These are phyloP conservation scores for Meira miltonrushii DNA, from an alignment of 1,284 basidiomycete species.

Conservation along the genomic window DNA sequence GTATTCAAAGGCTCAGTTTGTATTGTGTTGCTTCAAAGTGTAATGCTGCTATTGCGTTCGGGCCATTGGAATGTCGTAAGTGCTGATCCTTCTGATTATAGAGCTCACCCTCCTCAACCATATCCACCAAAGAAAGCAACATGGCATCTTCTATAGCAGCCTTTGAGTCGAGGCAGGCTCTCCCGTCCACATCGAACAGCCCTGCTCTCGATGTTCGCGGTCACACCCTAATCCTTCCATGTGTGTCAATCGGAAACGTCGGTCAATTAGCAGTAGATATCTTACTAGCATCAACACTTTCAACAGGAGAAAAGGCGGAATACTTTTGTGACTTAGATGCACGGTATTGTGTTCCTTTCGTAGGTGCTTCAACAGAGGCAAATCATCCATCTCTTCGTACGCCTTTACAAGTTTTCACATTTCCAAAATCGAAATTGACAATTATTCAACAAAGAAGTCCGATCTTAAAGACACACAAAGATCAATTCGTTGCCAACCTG, in stretches of 20 bases:
- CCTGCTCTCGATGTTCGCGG: background rate
- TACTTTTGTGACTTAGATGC: background rate
- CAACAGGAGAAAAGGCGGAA: conserved; percentile 1
- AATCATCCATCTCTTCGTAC: background rate
- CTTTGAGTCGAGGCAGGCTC: too few relatives aligned
- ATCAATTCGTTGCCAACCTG: background rate
- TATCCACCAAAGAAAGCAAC: too few relatives aligned
- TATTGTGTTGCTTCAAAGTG: too few relatives aligned
- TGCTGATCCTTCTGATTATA: too few relatives aligned
- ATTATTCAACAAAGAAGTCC: conserved; percentile 9
- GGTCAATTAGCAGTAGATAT: conserved; percentile 5
- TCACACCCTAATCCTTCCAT: conserved; percentile 6
- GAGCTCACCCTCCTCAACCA: too few relatives aligned
- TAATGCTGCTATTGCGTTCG: too few relatives aligned
- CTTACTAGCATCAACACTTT: background rate
- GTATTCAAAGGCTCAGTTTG: too few relatives aligned
- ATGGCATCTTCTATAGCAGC: too few relatives aligned
- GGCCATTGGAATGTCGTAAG: too few relatives aligned
- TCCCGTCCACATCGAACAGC: too few relatives aligned
- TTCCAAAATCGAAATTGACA: conserved; percentile 3
- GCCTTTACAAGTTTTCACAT: conserved; percentile 2
- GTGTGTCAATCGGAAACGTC: conserved; percentile 4
- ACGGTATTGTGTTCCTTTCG: conserved; percentile 2
- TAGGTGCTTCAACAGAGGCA: background rate
- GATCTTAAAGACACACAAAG: background rate